Evolutionary conservation across 768 basidiomycete species (phyloP).

Genomic region (Dacryopinax primogenitus): DNA sequence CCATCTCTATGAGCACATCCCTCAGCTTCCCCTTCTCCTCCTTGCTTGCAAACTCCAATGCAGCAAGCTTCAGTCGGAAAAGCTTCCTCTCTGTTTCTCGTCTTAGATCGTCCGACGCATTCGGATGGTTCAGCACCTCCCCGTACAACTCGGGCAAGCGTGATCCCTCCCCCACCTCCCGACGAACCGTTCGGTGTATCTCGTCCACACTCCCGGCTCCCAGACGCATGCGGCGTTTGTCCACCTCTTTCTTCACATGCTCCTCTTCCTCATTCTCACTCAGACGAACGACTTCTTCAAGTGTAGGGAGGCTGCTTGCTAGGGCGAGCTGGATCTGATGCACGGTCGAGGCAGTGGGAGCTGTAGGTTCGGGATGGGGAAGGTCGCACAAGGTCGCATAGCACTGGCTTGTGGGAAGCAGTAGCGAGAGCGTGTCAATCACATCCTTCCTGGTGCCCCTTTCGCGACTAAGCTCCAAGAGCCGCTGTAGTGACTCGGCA

Average conservation of each 20-base stretch:
- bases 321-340: conserved; percentile 45
- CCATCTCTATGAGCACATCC: conserved; percentile 55
- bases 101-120: conserved; percentile 68
- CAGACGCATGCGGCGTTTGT: conserved; percentile 64
- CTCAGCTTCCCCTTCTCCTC: conserved; percentile 35
- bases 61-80: conserved; percentile 47
- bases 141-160: conserved; percentile 62
- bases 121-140: conserved; percentile 69
- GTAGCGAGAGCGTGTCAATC: conserved; percentile 47
- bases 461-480: conserved; percentile 48
- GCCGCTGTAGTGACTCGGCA: conserved; percentile 67
- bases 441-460: conserved; percentile 52
- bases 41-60: conserved; percentile 48
- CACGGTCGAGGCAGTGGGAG: conserved; percentile 49
- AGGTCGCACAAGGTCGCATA: conserved; percentile 50
- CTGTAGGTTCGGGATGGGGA: conserved; percentile 64
- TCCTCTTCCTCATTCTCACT: conserved; percentile 51
- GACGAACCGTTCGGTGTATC: conserved; percentile 47
- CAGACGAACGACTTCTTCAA: conserved; percentile 59
- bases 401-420: conserved; percentile 62
- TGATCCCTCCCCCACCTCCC: conserved; percentile 42
- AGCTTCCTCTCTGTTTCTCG: conserved; percentile 63
- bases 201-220: conserved; percentile 49
- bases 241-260: conserved; percentile 50
- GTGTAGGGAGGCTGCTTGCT: conserved; percentile 52